Percentiles rank a stretch among this genome's conserved stretches.
Conservation (phyloP, 441 rosid species). For the Geranium incanum region DNA sequence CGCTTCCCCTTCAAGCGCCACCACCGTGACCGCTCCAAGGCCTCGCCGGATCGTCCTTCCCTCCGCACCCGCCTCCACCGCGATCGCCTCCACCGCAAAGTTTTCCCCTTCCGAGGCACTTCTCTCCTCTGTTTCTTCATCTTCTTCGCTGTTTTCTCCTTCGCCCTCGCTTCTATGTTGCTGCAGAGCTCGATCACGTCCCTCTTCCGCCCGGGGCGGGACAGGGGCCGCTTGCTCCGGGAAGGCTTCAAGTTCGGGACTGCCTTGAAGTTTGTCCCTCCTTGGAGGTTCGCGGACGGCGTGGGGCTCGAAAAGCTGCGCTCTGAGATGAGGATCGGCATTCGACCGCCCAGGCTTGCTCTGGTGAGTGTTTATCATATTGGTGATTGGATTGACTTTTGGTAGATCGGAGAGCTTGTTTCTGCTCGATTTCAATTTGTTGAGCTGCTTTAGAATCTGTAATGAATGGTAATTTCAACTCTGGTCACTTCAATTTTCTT, state of each 20-base stretch:
- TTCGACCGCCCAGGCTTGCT: slow-evolving; percentile 81
- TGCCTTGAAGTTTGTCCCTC: slow-evolving; percentile 54
- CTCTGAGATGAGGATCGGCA: slow-evolving; percentile 46
- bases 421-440: not conserved
- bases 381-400: slow-evolving; percentile 8
- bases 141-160: slow-evolving; percentile 58
- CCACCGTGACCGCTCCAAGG: slow-evolving; percentile 36
- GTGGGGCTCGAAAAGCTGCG: slow-evolving; percentile 51
- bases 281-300: slow-evolving; percentile 32
- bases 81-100: slow-evolving; percentile 44
- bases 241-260: slow-evolving; percentile 53
- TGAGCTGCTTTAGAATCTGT: not conserved
- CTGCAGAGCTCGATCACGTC: slow-evolving; percentile 69
- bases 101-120: slow-evolving; percentile 52
- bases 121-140: slow-evolving; percentile 55
- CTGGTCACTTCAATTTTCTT: not conserved
- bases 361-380: slow-evolving; percentile 47
- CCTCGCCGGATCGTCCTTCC: slow-evolving; percentile 39
- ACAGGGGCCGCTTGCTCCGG: slow-evolving; percentile 29
- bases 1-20: slow-evolving; percentile 53
- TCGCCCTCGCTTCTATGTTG: slow-evolving; percentile 64
- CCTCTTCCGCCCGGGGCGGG: slow-evolving; percentile 53
- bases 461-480: not conserved
- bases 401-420: not conserved
- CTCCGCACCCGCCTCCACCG: slow-evolving; percentile 36